These are phyloP conservation scores for Naganishia sp. DNA, from an alignment of 1,284 basidiomycete genomes.

Conservation along the genomic window DNA sequence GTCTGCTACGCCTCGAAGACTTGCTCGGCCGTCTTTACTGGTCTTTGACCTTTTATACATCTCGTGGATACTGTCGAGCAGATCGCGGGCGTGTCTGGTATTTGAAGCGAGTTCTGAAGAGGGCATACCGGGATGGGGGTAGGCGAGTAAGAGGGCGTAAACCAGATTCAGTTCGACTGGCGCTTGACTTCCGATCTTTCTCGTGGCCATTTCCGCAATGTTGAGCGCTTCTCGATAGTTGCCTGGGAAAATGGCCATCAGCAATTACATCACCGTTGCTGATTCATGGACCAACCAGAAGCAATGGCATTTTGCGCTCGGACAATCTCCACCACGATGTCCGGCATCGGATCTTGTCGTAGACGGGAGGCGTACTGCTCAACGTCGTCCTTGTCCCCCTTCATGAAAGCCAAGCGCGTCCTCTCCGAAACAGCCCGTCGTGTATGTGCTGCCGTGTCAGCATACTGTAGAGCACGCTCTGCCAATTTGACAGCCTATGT, in stretches of 20 bases:
- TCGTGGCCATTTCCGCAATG: conserved; percentile 73
- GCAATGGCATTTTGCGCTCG: conserved; percentile 81
- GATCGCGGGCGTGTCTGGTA: conserved; percentile 69
- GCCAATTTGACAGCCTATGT: conserved; percentile 79
- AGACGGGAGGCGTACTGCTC: conserved; percentile 71
- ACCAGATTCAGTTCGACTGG: conserved; percentile 78
- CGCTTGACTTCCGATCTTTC: conserved; percentile 43
- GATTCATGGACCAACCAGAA: conserved; percentile 60
- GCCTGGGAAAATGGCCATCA: conserved; percentile 52
- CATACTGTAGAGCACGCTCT: conserved; percentile 87
- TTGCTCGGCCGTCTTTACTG: conserved; percentile 44
- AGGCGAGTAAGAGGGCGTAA: conserved; percentile 79
- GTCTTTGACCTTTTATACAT: conserved; percentile 59
- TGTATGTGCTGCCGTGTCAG: conserved; percentile 79
- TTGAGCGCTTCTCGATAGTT: conserved; percentile 63
- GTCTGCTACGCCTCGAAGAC: conserved; percentile 63
- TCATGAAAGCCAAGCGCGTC: conserved; percentile 74
- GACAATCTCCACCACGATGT: conserved; percentile 76
- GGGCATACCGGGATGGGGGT: conserved; percentile 74
- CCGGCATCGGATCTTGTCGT: conserved; percentile 63
- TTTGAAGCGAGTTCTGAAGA: conserved; percentile 71
- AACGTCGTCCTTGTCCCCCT: conserved; percentile 64
- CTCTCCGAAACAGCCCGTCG: conserved; percentile 74
- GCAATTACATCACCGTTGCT: conserved; percentile 8
- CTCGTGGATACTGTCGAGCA: conserved; percentile 74